Conservation (phyloP, 331 rosid species). For the Malus hybrid region DNA sequence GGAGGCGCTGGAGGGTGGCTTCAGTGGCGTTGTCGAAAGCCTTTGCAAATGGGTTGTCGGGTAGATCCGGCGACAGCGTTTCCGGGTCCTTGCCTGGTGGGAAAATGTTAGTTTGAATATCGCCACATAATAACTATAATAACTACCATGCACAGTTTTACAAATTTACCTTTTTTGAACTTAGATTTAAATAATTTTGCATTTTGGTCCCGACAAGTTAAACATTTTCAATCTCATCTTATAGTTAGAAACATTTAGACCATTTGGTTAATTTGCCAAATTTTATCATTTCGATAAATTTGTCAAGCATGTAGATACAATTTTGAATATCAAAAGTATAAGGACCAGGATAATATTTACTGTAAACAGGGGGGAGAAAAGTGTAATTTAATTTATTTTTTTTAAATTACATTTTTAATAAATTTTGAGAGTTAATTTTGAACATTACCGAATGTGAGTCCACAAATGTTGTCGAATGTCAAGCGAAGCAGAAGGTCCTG, state of each 20-base stretch:
- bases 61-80: slow-evolving; percentile 59
- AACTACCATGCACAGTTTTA: too few species aligned
- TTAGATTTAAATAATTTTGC: too few species aligned
- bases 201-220: too few species aligned
- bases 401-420: not conserved
- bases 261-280: too few species aligned
- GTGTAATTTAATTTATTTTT: not conserved
- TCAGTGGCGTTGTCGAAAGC: slow-evolving; percentile 82
- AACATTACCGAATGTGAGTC: slow-evolving; percentile 55
- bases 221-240: too few species aligned
- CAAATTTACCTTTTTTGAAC: not conserved
- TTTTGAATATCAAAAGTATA: not conserved
- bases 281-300: too few species aligned
- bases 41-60: slow-evolving; percentile 49
- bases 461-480: slow-evolving; percentile 87
- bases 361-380: not conserved
- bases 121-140: not conserved
- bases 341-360: not conserved
- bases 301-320: too few species aligned
- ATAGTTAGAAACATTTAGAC: too few species aligned
- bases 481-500: slow-evolving; percentile 75
- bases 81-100: slow-evolving; percentile 52
- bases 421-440: not conserved
- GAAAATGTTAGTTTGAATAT: not conserved
- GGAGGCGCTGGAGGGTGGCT: slow-evolving; percentile 67